A percentile compares a stretch with the other conserved stretches of the same genome.
These are phyloP conservation scores for Jacaranda mimosifolia DNA, from an alignment of 257 asterid genomes.

Conservation along the genomic window DNA sequence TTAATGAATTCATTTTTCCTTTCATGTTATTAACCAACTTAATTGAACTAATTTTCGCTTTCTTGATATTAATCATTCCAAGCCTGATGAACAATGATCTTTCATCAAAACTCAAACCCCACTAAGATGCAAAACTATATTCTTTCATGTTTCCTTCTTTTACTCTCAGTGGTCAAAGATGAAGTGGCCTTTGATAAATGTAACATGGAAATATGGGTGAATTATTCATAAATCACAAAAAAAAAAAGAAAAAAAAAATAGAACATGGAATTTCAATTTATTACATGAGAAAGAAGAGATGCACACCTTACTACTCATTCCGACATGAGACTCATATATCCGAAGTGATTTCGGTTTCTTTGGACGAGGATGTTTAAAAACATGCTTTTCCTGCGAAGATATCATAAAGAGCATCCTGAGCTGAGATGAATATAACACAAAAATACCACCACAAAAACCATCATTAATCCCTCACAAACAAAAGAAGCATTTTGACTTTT, in stretches of 20 bases:
- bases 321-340: constrained; percentile 92
- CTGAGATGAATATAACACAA: constrained; percentile 32
- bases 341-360: constrained; percentile 89
- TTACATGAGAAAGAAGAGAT: constrained; percentile 43
- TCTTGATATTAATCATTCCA: not conserved
- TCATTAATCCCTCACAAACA: constrained; percentile 1
- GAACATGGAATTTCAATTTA: constrained; percentile 31
- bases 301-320: constrained; percentile 98
- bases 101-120: constrained; percentile 10
- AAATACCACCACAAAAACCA: constrained; percentile 9
- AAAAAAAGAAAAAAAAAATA: constrained; percentile 2
- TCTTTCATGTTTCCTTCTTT: not conserved
- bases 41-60: not conserved
- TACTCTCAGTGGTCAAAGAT: constrained; percentile 2
- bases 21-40: not conserved
- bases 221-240: constrained; percentile 23
- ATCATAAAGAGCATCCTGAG: constrained; percentile 30
- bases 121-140: not conserved
- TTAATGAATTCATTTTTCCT: not conserved
- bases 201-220: not conserved
- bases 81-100: not conserved
- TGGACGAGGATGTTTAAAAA: constrained; percentile 89
- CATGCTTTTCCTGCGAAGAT: constrained; percentile 76
- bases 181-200: constrained; percentile 17
- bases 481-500: constrained; percentile 5